Evolutionary conservation across 768 basidiomycete genomes (phyloP), one percentile per base, ranked within the genome.

Genomic region (Phaffia australis): DNA sequence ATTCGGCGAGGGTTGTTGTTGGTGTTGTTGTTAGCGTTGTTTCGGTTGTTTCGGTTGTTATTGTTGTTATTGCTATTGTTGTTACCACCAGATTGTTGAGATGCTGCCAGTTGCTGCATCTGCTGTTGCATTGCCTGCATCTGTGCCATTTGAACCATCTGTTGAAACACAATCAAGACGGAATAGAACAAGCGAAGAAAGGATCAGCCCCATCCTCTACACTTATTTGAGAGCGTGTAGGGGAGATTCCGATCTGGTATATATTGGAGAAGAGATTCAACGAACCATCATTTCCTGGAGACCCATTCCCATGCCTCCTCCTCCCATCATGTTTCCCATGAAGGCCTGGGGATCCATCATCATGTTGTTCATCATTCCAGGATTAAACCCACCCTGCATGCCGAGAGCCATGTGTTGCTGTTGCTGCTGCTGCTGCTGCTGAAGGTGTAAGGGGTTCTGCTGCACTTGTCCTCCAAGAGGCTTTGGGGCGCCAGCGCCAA

Each of bases 221-320:
- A 48, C 23, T 5, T 21, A 49, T n/a, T 11, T 27, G 47, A 62
- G 60, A 62, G 30, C 35, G 4, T 11, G 35, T 42, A 23, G 16
- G 29, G 23, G 5, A 4, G n/a, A 54, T 23, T 15, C 16, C 16
- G 23, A 23, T 54, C 52, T 42, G 35, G 11, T 11, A 42, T 11
- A 11, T 42, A n/a, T 11, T 5, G 11, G 54, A 25, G 23, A 32
- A n/a, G 29, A 52, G 18, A 59, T 15, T 1, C 6, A 47, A 68
- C 67, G 87, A 83, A 88, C 85, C 84, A 92, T 85, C 82, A 92
- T 86, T 74, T 89, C 89, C 76, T 91, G 90, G 71, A 93, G 76
- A 76, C 86, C 77, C 64, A 59, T 71, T 51, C 68, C 65, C 60
- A 63, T 70, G 60, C 52, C 49, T 51, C 25, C 6, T 3, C 48